phyloP scores from a whole-genome alignment of 139 green algal genomes.

The Chlorella sp. region DNA sequence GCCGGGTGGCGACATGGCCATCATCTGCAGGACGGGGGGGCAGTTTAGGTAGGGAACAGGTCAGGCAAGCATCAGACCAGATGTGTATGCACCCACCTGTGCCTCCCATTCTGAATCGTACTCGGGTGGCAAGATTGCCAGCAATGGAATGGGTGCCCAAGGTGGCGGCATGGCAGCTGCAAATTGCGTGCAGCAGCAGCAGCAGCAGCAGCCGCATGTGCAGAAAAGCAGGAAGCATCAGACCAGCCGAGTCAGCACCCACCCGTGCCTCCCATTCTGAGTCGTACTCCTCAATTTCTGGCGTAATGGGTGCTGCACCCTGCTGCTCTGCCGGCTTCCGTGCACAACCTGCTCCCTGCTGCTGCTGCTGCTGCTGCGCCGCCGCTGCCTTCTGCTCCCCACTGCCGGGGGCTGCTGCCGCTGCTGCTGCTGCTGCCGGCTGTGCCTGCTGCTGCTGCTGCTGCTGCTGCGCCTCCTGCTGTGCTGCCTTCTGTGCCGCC shows the following conservation, averaged over 20 bases:
- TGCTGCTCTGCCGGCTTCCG: background rate
- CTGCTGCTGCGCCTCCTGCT: background rate
- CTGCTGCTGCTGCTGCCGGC: background rate
- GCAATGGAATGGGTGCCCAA: background rate
- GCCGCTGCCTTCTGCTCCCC: background rate
- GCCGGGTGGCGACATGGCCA: background rate
- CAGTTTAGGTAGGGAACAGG: too few relatives aligned
- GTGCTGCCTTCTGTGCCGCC: background rate
- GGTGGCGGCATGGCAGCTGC: background rate
- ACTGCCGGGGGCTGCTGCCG: background rate
- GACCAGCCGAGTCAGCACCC: background rate
- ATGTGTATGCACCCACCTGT: too few relatives aligned
- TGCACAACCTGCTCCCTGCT: background rate
- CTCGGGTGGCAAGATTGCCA: background rate
- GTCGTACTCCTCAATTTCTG: background rate
- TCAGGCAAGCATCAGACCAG: too few relatives aligned
- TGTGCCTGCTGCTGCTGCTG: too few relatives aligned
- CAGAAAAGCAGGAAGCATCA: background rate
- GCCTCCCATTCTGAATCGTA: too few relatives aligned
- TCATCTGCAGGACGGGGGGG: constrained; percentile 3
- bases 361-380: background rate
- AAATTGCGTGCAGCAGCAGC: too few relatives aligned
- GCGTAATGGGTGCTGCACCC: background rate
- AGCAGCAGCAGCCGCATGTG: background rate
- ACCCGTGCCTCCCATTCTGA: constrained; percentile 36